Percentiles rank a stretch among this genome's conserved stretches.
phyloP scores from a whole-genome alignment of 2,329 filamentous ascomycete species.

The Zasmidium citrigriseum region DNA sequence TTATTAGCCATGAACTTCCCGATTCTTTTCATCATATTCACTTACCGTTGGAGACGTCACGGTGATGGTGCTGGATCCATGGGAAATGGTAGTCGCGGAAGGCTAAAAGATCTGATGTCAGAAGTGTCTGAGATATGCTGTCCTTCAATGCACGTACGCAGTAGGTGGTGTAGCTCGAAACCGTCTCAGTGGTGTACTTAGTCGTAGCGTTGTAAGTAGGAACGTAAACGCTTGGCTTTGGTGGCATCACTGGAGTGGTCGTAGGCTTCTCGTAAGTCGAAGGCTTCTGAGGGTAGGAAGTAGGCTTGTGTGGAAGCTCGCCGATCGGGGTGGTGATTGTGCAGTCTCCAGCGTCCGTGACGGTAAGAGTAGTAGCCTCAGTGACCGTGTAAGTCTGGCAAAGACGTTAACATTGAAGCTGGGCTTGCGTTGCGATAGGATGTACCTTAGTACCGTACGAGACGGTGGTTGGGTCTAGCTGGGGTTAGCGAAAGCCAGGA shows the following conservation, averaged over 20 bases:
- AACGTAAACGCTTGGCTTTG: neutral
- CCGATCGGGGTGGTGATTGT: neutral
- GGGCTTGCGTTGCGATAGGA: too few species aligned
- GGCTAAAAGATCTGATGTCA: neutral
- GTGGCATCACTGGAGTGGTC: neutral
- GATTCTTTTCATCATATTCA: too few species aligned
- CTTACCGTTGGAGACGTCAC: neutral
- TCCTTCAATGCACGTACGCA: neutral
- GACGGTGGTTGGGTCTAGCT: neutral
- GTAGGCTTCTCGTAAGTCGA: neutral
- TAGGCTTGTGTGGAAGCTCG: neutral
- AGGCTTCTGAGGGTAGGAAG: neutral
- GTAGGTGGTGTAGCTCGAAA: neutral
- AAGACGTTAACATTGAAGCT: too few species aligned
- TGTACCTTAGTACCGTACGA: neutral
- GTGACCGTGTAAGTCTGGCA: neutral
- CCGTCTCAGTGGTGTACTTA: neutral
- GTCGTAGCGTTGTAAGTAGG: neutral
- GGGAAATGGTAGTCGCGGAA: neutral
- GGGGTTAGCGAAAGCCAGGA: too few species aligned
- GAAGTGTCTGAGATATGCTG: neutral
- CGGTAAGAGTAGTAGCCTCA: neutral
- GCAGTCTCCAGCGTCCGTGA: neutral
- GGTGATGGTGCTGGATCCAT: neutral
- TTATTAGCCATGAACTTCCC: too few species aligned